A percentile compares a stretch with the other conserved stretches of the same genome.
These are phyloP conservation scores for Chlorella sp. DNA, from an alignment of 139 green algal genomes.

Conservation along the genomic window DNA sequence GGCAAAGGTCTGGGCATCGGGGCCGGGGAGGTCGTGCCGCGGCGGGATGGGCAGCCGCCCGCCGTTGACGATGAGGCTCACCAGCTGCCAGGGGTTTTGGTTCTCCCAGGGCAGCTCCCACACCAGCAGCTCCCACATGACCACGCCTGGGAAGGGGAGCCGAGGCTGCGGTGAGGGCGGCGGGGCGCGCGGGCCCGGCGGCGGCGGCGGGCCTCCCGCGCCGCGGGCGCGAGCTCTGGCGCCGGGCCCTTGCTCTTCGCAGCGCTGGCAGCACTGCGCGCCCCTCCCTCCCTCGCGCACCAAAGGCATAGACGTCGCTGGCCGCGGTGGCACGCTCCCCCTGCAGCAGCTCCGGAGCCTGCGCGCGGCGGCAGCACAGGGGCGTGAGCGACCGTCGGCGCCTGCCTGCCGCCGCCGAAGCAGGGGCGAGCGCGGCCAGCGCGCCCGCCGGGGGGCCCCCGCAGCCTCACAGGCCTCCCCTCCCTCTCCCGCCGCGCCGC, in stretches of 20 bases:
- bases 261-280: no score
- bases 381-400: background rate
- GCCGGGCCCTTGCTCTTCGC: no score
- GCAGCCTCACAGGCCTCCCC: no score
- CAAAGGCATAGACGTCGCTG: conserved; percentile 62
- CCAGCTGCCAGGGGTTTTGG: conserved; percentile 61
- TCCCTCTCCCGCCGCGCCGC: no score
- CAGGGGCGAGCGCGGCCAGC: no score
- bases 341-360: conserved; percentile 56
- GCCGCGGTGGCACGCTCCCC: conserved; percentile 46
- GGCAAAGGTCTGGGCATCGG: conserved; percentile 25
- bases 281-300: no score
- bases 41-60: conserved; percentile 58
- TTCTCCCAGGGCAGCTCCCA: conserved; percentile 79
- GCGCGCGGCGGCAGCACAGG: background rate
- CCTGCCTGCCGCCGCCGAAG: no score
- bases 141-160: conserved; percentile 15
- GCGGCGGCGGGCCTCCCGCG: no score
- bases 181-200: no score
- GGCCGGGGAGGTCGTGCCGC: conserved; percentile 47
- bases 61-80: conserved; percentile 57
- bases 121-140: conserved; percentile 73
- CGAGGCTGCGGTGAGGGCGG: no score
- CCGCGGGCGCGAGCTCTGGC: no score
- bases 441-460: no score